A percentile compares a stretch with the other conserved stretches of the same genome.
Evolutionary conservation across 345 rosid genomes (phyloP).

Genomic region (Lepidium sativum): DNA sequence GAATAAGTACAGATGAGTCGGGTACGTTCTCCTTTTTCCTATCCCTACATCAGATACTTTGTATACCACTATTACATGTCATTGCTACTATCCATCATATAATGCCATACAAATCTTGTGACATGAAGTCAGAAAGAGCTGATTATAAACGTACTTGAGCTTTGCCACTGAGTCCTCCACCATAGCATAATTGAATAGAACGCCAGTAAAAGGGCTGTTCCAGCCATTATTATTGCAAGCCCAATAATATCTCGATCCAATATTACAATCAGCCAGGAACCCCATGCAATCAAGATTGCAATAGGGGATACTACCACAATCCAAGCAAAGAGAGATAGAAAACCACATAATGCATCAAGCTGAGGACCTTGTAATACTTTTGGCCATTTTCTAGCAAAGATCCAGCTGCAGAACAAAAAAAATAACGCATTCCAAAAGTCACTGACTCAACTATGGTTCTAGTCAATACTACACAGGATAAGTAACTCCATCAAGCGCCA

Average conservation of each 20-base stretch:
- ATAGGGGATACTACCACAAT: conserved; percentile 74
- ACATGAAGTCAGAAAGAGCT: conserved; percentile 1
- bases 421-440: conserved; percentile 3
- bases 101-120: not conserved
- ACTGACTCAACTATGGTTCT: not conserved
- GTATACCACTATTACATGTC: not conserved
- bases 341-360: conserved; percentile 60
- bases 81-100: not conserved
- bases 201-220: conserved; percentile 87
- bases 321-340: conserved; percentile 76
- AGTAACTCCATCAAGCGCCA: not conserved
- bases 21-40: not conserved
- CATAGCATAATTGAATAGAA: conserved; percentile 98
- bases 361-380: conserved; percentile 78
- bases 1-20: not conserved
- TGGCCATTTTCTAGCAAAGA: conserved; percentile 97
- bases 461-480: not conserved
- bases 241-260: conserved; percentile 85
- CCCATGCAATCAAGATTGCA: conserved; percentile 77
- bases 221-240: conserved; percentile 94
- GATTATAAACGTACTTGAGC: conserved; percentile 61
- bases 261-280: conserved; percentile 72
- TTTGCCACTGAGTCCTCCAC: conserved; percentile 99
- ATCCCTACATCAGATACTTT: not conserved
- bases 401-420: conserved; percentile 62